Percentiles rank a stretch among this genome's conserved stretches.
Evolutionary conservation across 441 rosid species (phyloP).

Genomic region (Adansonia madagascariensis): DNA sequence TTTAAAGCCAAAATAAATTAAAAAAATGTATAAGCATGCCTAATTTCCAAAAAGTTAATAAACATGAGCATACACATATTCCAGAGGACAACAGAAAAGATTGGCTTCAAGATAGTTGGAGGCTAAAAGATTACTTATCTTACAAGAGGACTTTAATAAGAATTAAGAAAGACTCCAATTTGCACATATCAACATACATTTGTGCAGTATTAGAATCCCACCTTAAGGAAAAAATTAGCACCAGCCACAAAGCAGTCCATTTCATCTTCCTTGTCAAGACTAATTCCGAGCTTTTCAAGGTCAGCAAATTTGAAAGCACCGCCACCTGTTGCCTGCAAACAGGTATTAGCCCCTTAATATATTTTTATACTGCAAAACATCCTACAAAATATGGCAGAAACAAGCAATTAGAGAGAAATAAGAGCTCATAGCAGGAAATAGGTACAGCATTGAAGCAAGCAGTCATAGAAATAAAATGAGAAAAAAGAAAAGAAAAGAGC

Average conservation of each 20-base stretch:
- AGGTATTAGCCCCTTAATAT: slow-evolving; percentile 21
- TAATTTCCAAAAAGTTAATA: background rate
- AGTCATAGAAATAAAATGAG: background rate
- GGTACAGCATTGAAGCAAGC: slow-evolving; percentile 2
- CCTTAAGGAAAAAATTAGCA: slow-evolving; percentile 96
- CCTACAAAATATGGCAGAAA: background rate
- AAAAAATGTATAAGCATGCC: background rate
- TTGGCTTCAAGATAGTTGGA: no score
- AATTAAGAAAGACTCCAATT: background rate
- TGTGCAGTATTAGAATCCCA: slow-evolving; percentile 28
- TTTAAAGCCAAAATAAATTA: slow-evolving; percentile 15
- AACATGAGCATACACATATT: background rate
- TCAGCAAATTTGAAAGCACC: slow-evolving; percentile 97
- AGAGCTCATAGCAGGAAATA: background rate
- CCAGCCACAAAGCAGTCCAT: slow-evolving; percentile 95
- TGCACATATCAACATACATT: slow-evolving; percentile 15
- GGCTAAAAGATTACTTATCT: no score
- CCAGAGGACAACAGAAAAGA: no score
- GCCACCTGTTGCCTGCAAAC: slow-evolving; percentile 73
- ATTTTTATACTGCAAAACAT: background rate
- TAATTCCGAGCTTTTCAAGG: slow-evolving; percentile 83
- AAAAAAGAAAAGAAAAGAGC: background rate
- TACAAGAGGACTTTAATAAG: background rate
- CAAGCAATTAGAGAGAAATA: slow-evolving; percentile 13
- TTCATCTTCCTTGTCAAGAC: slow-evolving; percentile 95